Base-by-base conservation (phyloP, 73 alveolate genomes). In the Paramecium primaurelia region DNA sequence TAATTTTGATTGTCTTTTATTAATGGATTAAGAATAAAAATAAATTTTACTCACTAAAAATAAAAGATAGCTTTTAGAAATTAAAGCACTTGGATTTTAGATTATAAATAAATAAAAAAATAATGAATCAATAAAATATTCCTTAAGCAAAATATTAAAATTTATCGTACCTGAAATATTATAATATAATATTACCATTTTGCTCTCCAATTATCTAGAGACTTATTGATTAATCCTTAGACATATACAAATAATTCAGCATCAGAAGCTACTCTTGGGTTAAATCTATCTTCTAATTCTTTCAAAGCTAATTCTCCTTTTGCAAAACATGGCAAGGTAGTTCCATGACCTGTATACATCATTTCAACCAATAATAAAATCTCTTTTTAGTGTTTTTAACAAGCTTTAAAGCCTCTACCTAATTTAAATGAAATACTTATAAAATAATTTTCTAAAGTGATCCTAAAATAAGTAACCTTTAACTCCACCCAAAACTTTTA, bases 331-430 rank as follows among this genome's bases (percentile, higher is more conserved):
- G 99, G 98, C 45, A 98, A 93, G 40, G 98, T 98, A 47, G 95
- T 93, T 11, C 98, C 98, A 83, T 97, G 97, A 4, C 99, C 98
- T 88, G 97, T 92, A 83, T 95, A 94, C 99, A 98, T 97, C 99
- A 97, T 97, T 93, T 97, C 99, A 42, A 97, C 99, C 44, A 97
- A 95, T 69, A 96, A 92, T 20, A 97, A 93, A 12, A 97, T 95
- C 83, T 96, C 97, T 47, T 97, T 97, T 58, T 97, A 96, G 75
- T 98, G 98, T 92, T 96, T 96, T 87, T 95, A 95, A 71, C 96
- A 84, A 10, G 99, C 99, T 92, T 77, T 90, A 92, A 98, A 98
- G 28, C 98, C 98, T 59, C 93, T 64, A 32, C 42, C 42, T 28
- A 64, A 32, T 32, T 32, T 32, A 32, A 64, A 25, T 64, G 26